Base-by-base conservation (phyloP, 495 filamentous ascomycete genomes). In the Astrothelium macrocarpum region DNA sequence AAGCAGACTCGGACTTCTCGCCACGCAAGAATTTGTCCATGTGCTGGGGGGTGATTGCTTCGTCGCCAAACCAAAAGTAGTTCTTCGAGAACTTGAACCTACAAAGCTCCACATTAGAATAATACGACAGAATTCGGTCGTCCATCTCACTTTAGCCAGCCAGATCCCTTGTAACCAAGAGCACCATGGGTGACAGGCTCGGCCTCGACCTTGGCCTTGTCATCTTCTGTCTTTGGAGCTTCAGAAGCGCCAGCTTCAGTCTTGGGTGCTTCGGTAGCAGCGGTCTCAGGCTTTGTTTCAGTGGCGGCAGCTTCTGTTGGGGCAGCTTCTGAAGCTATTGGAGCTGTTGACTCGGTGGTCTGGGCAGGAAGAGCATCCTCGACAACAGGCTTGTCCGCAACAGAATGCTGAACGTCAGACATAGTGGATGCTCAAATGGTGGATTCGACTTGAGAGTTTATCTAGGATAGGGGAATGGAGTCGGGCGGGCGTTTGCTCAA, bases 61-160 rank as follows among this genome's bases (percentile, higher is more conserved):
- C 90, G 45, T 88, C 82, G 73, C 86, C 87, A 79, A 98, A 91
- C 87, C 90, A 97, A 82, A 98, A 96, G 81, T 89, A 87, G 68
- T 86, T 85, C 82, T 90, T 90, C 60, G 84, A 78, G 75, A 84
- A 87, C 66, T 83, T 76, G 62, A 78, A 76, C 80, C 86, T 89
- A 65, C 61, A n/a, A 36, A 32, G 14, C 16, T 14, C 60, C 16
- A 29, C 23, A 63, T 75, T 70, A 78, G 72, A 32, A 34, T 20
- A 18, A 3, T 29, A 10, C n/a, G 36, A 25, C 1, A 46, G 34
- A 26, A n/a, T n/a, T 32, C 1, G 49, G 62, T 28, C 12, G n/a
- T n/a, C 3, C 32, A 5, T 77, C 90, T 79, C 85, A 97, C 93
- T 96, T 93, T 75, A 92, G 82, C 65, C 96, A 84, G 78, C 91